Conservation (phyloP, 345 rosid species). For the Viola odorata region DNA sequence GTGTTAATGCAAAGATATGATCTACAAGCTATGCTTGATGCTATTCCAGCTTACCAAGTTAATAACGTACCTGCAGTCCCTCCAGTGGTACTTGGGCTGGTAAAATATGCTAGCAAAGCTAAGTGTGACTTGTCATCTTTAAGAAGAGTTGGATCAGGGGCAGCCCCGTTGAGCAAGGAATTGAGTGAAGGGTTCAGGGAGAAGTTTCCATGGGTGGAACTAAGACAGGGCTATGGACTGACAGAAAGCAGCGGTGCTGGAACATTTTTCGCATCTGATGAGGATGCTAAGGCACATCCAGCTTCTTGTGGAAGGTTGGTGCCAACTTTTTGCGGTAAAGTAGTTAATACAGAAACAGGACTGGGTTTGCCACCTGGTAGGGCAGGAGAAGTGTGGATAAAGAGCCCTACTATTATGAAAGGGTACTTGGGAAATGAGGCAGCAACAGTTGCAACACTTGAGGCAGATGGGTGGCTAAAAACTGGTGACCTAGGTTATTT, state of each 20-base stretch:
- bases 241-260: slow-evolving; percentile 52
- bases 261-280: slow-evolving; percentile 16
- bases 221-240: slow-evolving; percentile 56
- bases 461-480: slow-evolving; percentile 50
- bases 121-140: slow-evolving; percentile 34
- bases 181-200: slow-evolving; percentile 32
- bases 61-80: slow-evolving; percentile 60
- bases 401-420: slow-evolving; percentile 43
- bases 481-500: slow-evolving; percentile 63
- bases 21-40: slow-evolving; percentile 41
- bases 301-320: slow-evolving; percentile 41
- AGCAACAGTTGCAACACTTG: slow-evolving; percentile 42
- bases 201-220: slow-evolving; percentile 56
- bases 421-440: slow-evolving; percentile 45
- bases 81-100: slow-evolving; percentile 45
- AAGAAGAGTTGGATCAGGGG: slow-evolving; percentile 45
- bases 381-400: slow-evolving; percentile 52
- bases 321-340: slow-evolving; percentile 38
- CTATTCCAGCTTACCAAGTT: slow-evolving; percentile 33
- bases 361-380: slow-evolving; percentile 27
- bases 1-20: slow-evolving; percentile 49
- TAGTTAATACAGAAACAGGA: slow-evolving; percentile 42
- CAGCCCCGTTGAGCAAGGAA: slow-evolving; percentile 61
- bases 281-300: slow-evolving; percentile 31
- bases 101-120: slow-evolving; percentile 26